A percentile compares a stretch with the other conserved stretches of the same genome.
phyloP scores from a whole-genome alignment of 345 rosid species.

The Rhodamnia rubescens region DNA sequence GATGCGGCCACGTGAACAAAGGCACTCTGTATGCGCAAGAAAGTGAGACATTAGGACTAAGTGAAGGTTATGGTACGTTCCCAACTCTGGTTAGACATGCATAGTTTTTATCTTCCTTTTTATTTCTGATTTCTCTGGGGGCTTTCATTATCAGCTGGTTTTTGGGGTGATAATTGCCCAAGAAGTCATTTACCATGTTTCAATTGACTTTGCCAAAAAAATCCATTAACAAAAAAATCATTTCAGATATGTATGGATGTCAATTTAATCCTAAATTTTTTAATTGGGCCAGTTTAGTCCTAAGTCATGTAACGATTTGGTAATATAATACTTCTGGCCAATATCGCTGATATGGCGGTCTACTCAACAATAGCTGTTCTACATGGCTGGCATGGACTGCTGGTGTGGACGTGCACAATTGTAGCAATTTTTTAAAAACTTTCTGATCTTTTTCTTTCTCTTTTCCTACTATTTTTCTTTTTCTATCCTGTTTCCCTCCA shows the following conservation, averaged over 20 bases:
- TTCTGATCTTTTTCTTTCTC: neutral
- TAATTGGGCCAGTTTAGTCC: neutral
- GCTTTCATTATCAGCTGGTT: neutral
- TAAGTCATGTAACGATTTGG: neutral
- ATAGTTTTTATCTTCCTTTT: neutral
- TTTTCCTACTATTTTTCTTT: neutral
- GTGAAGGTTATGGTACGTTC: neutral
- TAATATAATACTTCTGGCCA: rapidly evolving
- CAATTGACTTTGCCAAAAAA: too few species aligned
- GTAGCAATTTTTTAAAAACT: neutral
- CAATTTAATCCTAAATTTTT: neutral
- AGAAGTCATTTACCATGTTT: neutral
- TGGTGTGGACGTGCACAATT: neutral
- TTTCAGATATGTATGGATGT: neutral
- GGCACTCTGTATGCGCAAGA: neutral
- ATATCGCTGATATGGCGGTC: neutral
- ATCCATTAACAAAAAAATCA: too few species aligned
- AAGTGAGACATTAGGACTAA: neutral
- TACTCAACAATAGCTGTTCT: neutral
- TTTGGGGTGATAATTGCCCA: neutral
- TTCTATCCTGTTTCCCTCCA: neutral
- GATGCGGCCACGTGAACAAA: neutral
- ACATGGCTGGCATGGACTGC: rapidly evolving
- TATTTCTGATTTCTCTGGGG: neutral
- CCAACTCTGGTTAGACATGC: neutral